A percentile compares a stretch with the other conserved stretches of the same genome.
These are phyloP conservation scores for Tuber borchii DNA, from an alignment of 495 filamentous ascomycete genomes.

Conservation along the genomic window DNA sequence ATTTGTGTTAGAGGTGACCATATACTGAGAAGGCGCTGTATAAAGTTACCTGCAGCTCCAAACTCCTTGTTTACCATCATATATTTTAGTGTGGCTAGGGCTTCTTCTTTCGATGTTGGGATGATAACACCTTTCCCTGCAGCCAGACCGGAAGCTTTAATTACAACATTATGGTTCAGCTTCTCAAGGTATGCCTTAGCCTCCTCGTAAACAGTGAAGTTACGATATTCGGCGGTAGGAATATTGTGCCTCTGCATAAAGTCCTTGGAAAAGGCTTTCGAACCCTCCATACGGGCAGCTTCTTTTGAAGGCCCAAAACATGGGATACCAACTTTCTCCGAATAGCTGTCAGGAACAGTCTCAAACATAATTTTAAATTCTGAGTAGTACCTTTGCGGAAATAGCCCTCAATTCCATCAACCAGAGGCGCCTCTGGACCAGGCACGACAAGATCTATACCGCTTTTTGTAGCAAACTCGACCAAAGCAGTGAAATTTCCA, in stretches of 20 bases:
- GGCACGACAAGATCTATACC: conserved; percentile 78
- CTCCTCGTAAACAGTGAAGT: conserved; percentile 73
- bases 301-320: conserved; percentile 81
- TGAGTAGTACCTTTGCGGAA: conserved; percentile 57
- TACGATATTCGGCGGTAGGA: conserved; percentile 82
- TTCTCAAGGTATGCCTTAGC: conserved; percentile 70
- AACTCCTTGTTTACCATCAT: conserved; percentile 90
- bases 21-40: too few species aligned
- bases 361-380: background rate
- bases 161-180: conserved; percentile 69
- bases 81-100: conserved; percentile 68
- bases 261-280: conserved; percentile 94
- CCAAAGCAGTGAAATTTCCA: conserved; percentile 70
- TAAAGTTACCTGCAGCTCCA: conserved; percentile 64
- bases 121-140: conserved; percentile 92
- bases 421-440: conserved; percentile 89
- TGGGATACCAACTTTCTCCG: conserved; percentile 59
- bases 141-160: conserved; percentile 82
- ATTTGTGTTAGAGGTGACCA: background rate
- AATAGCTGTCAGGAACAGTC: background rate
- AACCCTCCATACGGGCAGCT: conserved; percentile 88
- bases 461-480: conserved; percentile 64
- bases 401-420: conserved; percentile 77
- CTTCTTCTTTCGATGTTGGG: conserved; percentile 71
- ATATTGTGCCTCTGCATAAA: conserved; percentile 91